These are phyloP conservation scores for Nannizziopsis barbatae DNA, from an alignment of 2,329 filamentous ascomycete species.

Conservation along the genomic window DNA sequence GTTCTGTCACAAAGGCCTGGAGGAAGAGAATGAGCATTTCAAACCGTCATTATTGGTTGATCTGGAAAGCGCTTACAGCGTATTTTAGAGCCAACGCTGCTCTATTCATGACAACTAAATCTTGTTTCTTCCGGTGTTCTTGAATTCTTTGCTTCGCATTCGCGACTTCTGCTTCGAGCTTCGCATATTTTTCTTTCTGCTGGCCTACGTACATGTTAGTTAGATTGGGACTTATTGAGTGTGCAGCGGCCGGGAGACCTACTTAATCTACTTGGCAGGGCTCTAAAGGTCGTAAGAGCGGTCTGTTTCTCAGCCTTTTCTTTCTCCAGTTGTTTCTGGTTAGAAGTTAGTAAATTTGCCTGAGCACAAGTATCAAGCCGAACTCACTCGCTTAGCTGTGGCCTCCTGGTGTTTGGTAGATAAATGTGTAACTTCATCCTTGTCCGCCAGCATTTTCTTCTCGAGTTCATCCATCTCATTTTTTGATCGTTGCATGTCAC, in stretches of 20 bases:
- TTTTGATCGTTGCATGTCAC: slow-evolving; percentile 36
- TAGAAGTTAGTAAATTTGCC: slow-evolving; percentile 13
- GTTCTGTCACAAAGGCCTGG: slow-evolving; percentile 48
- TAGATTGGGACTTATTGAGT: neutral
- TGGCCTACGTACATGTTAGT: slow-evolving; percentile 29
- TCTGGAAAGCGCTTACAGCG: slow-evolving; percentile 34
- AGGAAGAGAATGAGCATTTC: neutral
- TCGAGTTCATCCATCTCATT: slow-evolving; percentile 30
- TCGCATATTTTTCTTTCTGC: slow-evolving; percentile 38
- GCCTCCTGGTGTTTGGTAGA: slow-evolving; percentile 19
- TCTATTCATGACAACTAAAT: slow-evolving; percentile 46
- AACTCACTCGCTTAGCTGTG: slow-evolving; percentile 34
- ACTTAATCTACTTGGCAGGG: slow-evolving; percentile 62
- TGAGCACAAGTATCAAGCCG: neutral
- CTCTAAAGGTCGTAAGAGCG: slow-evolving; percentile 52
- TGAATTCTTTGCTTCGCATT: slow-evolving; percentile 40
- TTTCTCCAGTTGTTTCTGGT: slow-evolving; percentile 28
- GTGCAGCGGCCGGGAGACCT: slow-evolving; percentile 27
- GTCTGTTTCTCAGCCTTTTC: slow-evolving; percentile 60
- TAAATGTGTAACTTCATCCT: slow-evolving; percentile 18
- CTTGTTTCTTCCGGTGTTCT: slow-evolving; percentile 45
- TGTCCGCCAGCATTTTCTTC: slow-evolving; percentile 24
- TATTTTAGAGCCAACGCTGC: slow-evolving; percentile 47
- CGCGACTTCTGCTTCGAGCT: slow-evolving; percentile 31
- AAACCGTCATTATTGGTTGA: neutral